Base-by-base conservation (phyloP, 2,329 filamentous ascomycete species). In the Sclerotinia subarctica region DNA sequence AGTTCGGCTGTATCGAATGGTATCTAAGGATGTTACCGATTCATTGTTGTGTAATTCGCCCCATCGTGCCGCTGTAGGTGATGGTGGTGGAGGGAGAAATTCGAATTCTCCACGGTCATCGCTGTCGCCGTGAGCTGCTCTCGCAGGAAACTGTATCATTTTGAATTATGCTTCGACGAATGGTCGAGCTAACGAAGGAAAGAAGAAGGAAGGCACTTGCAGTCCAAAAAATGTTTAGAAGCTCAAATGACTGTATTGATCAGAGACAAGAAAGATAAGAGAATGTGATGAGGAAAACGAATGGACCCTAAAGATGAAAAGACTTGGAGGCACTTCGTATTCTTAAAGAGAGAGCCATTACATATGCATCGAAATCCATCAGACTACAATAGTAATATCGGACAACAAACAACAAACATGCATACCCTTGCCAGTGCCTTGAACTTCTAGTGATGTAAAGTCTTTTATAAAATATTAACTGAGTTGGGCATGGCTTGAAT, bases 81-180 rank as follows among this genome's bases (percentile, higher is more conserved):
- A 52, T 10, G 47, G 57, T 44, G 65, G 56, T 53, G 62, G 57
- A 44, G 47, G 56, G 21, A 67, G 49, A 24, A 49, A n/a, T 54
- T 63, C 56, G 8, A 67, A 67, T 19, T 63, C 65, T 53, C 65
- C 65, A 15, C 35, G 65, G 26, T 67, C 57, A 7, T 26, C 57
- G 35, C 21, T 46, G 10, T 60, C 56, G 54, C 53, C 52, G 8
- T 63, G 56, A 49, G 47, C 59, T 8, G 65, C 57, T 47, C 56
- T 62, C 5, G 58, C 47, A 19, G 65, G 65, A 47, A 67, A 67
- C 5, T 67, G 47, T 63, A 67, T 54, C 65, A 67, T 67, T 19
- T 21, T 53, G 57, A 19, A 53, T 19, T 54, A 54, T 47, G 19
- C 21, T 53, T 47, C 35, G 5, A 63, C 13, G 19, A 46, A 21